Conservation (phyloP, 768 basidiomycete genomes). For the Tricholoma sp. region DNA sequence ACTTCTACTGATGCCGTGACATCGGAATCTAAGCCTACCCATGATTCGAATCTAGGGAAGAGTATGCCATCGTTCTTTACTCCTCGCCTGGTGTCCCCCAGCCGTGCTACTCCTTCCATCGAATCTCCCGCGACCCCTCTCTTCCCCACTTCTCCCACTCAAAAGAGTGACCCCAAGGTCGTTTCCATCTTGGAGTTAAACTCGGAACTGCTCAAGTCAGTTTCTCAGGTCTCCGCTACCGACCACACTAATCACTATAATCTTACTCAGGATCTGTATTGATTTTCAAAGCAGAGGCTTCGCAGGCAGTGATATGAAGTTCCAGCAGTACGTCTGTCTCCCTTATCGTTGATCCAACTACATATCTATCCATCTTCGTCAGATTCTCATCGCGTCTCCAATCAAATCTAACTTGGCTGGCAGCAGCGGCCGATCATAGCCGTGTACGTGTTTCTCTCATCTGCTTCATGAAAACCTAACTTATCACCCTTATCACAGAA, state of each 20-base stretch:
- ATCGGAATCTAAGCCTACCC: background rate
- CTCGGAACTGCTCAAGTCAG: slow-evolving; percentile 62
- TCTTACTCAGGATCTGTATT: slow-evolving; percentile 46
- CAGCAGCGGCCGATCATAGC: slow-evolving; percentile 57
- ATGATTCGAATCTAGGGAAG: slow-evolving; percentile 3
- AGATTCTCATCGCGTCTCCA: slow-evolving; percentile 63
- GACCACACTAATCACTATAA: slow-evolving; percentile 4
- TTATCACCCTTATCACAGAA: slow-evolving; percentile 19
- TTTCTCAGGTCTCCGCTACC: slow-evolving; percentile 4
- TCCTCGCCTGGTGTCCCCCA: background rate
- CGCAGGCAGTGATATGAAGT: slow-evolving; percentile 40
- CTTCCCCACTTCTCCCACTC: slow-evolving; percentile 9
- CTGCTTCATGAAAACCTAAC: slow-evolving; percentile 5
- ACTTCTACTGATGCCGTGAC: background rate
- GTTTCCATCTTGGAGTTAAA: slow-evolving; percentile 62
- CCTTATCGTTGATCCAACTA: background rate
- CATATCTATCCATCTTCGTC: slow-evolving; percentile 1
- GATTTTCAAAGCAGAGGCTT: slow-evolving; percentile 55
- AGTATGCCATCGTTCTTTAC: background rate
- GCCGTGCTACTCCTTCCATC: slow-evolving; percentile 5
- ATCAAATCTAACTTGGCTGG: slow-evolving; percentile 67
- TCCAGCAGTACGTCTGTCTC: slow-evolving; percentile 46
- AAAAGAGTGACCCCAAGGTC: slow-evolving; percentile 40
- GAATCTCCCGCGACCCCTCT: slow-evolving; percentile 12
- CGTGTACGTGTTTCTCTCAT: slow-evolving; percentile 34